phyloP scores from a whole-genome alignment of 257 asterid species.

The Orobanche coerulescens region DNA sequence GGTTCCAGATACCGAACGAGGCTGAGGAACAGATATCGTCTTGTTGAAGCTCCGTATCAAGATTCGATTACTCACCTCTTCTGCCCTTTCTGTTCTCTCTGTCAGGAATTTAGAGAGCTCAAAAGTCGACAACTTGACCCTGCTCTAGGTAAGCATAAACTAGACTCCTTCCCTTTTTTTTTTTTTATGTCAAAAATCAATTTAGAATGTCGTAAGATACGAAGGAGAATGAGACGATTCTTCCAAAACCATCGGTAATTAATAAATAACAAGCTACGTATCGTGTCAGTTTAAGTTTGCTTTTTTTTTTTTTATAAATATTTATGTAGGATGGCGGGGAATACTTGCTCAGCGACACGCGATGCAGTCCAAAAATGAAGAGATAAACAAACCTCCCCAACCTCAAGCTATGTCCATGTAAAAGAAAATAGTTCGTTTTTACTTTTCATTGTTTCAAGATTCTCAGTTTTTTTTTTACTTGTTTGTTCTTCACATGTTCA shows the following conservation, averaged over 20 bases:
- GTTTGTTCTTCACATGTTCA: neutral
- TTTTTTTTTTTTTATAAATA: neutral
- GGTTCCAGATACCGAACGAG: conserved; percentile 36
- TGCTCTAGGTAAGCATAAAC: conserved; percentile 28
- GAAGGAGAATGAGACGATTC: too few relatives aligned
- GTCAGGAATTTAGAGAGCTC: conserved; percentile 55
- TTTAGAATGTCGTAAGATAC: too few relatives aligned
- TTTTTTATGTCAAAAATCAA: too few relatives aligned
- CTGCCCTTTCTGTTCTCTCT: conserved; percentile 44
- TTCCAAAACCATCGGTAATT: too few relatives aligned
- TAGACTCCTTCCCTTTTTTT: too few relatives aligned
- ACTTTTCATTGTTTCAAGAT: neutral
- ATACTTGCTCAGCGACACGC: conserved; percentile 4
- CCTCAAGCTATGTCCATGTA: conserved; percentile 15
- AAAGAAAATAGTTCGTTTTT: neutral
- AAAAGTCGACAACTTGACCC: conserved; percentile 34
- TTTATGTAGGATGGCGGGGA: neutral
- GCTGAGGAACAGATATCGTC: conserved; percentile 34
- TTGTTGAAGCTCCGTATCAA: conserved; percentile 46
- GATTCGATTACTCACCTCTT: conserved; percentile 35
- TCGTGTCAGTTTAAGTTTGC: neutral
- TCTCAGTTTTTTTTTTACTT: neutral
- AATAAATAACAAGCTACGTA: neutral
- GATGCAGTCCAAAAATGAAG: neutral
- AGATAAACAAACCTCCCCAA: neutral